phyloP scores from a whole-genome alignment of 2,329 filamentous ascomycete genomes.

The Arachnopeziza araneosa region DNA sequence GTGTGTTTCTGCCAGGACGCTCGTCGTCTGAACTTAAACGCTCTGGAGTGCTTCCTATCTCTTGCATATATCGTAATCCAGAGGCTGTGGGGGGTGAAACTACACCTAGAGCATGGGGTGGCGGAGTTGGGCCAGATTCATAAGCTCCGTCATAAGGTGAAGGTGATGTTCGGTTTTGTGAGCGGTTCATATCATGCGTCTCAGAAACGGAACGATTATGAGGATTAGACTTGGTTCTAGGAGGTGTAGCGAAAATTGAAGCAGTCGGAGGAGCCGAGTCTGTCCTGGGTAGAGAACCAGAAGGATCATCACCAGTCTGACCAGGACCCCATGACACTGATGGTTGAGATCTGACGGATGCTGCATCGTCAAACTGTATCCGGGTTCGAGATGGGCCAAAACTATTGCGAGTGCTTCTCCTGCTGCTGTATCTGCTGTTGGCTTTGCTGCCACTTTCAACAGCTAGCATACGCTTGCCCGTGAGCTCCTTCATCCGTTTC shows the following conservation, averaged over 20 bases:
- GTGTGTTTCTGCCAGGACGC: slow-evolving; percentile 32
- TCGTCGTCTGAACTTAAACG: slow-evolving; percentile 55
- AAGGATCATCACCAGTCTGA: slow-evolving; percentile 11
- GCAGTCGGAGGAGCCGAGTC: slow-evolving; percentile 46
- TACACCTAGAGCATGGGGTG: slow-evolving; percentile 22
- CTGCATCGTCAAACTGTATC: slow-evolving; percentile 52
- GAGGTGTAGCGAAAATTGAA: slow-evolving; percentile 11
- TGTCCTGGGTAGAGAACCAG: slow-evolving; percentile 32
- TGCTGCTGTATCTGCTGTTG: slow-evolving; percentile 48
- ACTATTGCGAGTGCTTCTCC: slow-evolving; percentile 52
- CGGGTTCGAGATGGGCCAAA: slow-evolving; percentile 43
- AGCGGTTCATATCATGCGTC: slow-evolving; percentile 24
- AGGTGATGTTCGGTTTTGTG: slow-evolving; percentile 14
- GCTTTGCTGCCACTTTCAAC: slow-evolving; percentile 40
- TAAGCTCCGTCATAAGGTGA: slow-evolving; percentile 24
- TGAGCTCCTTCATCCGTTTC: slow-evolving; percentile 81
- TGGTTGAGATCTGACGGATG: slow-evolving; percentile 46
- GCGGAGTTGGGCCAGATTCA: slow-evolving; percentile 21
- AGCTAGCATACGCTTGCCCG: slow-evolving; percentile 68
- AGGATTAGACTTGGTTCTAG: slow-evolving; percentile 3
- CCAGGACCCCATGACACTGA: slow-evolving; percentile 33
- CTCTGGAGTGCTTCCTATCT: slow-evolving; percentile 44
- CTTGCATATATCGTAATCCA: slow-evolving; percentile 37
- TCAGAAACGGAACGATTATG: slow-evolving; percentile 31
- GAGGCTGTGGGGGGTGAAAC: slow-evolving; percentile 22